Percentiles rank a stretch among this genome's conserved stretches.
Evolutionary conservation across 331 rosid genomes (phyloP).

Genomic region (Acacia pycnantha): DNA sequence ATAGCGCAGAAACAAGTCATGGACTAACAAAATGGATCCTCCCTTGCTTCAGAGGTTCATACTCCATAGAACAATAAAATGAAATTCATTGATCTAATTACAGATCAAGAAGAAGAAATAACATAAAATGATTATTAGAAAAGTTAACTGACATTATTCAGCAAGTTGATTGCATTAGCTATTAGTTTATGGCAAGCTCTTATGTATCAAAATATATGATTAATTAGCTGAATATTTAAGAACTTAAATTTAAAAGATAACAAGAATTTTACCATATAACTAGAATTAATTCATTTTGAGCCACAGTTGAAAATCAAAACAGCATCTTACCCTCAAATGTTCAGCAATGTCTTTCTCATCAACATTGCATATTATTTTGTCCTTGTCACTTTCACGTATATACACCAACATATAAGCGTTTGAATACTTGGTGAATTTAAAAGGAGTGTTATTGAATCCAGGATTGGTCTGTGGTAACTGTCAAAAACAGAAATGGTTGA

Average conservation of each 20-base stretch:
- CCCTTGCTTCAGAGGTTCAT: neutral
- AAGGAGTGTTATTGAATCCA: slow-evolving; percentile 95
- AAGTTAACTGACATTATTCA: neutral
- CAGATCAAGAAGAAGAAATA: neutral
- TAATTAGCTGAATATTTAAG: neutral
- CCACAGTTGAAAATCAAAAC: slow-evolving; percentile 30
- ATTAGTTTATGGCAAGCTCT: neutral
- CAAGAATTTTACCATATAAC: slow-evolving; percentile 18
- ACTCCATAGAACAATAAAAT: neutral
- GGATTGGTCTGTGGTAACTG: slow-evolving; percentile 99
- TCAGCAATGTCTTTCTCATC: slow-evolving; percentile 98
- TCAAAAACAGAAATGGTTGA: slow-evolving; percentile 31
- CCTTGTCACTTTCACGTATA: slow-evolving; percentile 97
- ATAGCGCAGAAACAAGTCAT: neutral
- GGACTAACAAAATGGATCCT: neutral
- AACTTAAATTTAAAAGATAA: neutral
- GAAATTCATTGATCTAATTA: neutral
- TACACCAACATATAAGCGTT: slow-evolving; percentile 99
- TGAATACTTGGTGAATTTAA: slow-evolving; percentile 95
- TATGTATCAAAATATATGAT: neutral
- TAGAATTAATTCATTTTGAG: slow-evolving; percentile 13
- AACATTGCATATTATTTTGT: slow-evolving; percentile 92
- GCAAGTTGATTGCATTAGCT: slow-evolving; percentile 14
- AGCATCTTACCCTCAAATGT: slow-evolving; percentile 76
- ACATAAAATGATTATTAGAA: neutral